phyloP scores from a whole-genome alignment of 2,329 filamentous ascomycete genomes.

The Paecilomyces formosus region DNA sequence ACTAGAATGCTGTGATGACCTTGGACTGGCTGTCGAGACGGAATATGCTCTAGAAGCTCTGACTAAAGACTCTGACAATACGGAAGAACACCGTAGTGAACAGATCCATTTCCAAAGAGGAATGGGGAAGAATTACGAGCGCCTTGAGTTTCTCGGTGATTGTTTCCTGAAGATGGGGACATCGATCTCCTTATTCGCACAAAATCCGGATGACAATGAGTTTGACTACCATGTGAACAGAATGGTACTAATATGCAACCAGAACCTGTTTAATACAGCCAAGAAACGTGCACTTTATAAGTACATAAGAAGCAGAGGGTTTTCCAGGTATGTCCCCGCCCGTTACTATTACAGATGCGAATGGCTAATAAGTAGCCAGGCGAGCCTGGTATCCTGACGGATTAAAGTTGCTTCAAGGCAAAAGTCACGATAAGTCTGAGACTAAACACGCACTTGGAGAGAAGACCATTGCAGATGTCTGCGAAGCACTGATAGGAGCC shows the following conservation, averaged over 20 bases:
- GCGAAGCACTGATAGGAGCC: slow-evolving; percentile 87
- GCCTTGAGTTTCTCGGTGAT: slow-evolving; percentile 88
- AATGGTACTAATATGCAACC: slow-evolving; percentile 87
- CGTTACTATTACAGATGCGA: neutral
- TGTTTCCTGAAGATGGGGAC: slow-evolving; percentile 94
- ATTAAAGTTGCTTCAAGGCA: slow-evolving; percentile 66
- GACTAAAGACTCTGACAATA: slow-evolving; percentile 86
- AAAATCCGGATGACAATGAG: slow-evolving; percentile 70
- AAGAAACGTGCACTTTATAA: slow-evolving; percentile 57
- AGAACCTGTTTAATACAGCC: slow-evolving; percentile 76
- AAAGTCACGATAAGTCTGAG: slow-evolving; percentile 46
- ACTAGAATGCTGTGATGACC: slow-evolving; percentile 60
- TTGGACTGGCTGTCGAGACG: slow-evolving; percentile 59
- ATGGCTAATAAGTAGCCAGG: slow-evolving; percentile 25
- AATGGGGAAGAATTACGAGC: slow-evolving; percentile 93
- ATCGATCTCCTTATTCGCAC: slow-evolving; percentile 75
- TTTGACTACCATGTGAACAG: slow-evolving; percentile 83
- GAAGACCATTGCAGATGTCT: slow-evolving; percentile 91
- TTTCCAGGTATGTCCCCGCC: slow-evolving; percentile 53
- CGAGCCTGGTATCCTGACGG: slow-evolving; percentile 85
- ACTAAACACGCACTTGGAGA: slow-evolving; percentile 63
- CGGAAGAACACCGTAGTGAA: slow-evolving; percentile 60
- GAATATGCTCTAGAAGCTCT: slow-evolving; percentile 76
- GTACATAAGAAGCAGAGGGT: slow-evolving; percentile 75
- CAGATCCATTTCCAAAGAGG: slow-evolving; percentile 69